A percentile compares a stretch with the other conserved stretches of the same genome.
Evolutionary conservation across 1,139 yeast species (phyloP).

Genomic region (Eremothecium cymbalariae): DNA sequence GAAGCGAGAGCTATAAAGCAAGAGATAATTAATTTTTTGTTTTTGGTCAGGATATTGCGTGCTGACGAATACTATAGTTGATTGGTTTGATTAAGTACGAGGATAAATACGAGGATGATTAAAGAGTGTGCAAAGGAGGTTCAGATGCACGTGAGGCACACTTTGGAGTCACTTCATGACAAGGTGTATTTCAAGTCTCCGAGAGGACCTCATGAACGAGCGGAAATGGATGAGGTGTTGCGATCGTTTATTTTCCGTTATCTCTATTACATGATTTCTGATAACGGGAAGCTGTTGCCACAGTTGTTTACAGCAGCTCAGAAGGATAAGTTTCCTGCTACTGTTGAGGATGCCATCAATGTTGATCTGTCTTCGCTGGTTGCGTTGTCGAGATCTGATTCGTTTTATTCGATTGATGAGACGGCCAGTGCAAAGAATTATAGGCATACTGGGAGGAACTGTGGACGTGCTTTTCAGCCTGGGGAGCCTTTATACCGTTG

Average conservation of each 20-base stretch:
- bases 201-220: slow-evolving; percentile 26
- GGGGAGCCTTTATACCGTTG: slow-evolving; percentile 67
- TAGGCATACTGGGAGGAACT: slow-evolving; percentile 44
- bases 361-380: slow-evolving; percentile 9
- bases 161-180: slow-evolving; percentile 21
- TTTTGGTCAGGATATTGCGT: too few species aligned
- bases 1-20: too few species aligned
- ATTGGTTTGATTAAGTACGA: too few species aligned
- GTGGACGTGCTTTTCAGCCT: slow-evolving; percentile 50
- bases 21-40: too few species aligned
- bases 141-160: slow-evolving; percentile 15
- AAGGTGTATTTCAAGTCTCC: slow-evolving; percentile 16
- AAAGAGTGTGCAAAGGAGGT: slow-evolving; percentile 9
- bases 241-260: slow-evolving; percentile 22
- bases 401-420: slow-evolving; percentile 19
- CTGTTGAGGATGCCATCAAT: slow-evolving; percentile 17
- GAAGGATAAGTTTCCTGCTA: slow-evolving; percentile 15
- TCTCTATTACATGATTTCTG: slow-evolving; percentile 21
- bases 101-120: slow-evolving; percentile 7
- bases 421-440: slow-evolving; percentile 14
- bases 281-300: slow-evolving; percentile 20
- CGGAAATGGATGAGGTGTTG: slow-evolving; percentile 24
- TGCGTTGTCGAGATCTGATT: slow-evolving; percentile 11
- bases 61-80: too few species aligned
- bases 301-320: slow-evolving; percentile 16